A percentile compares a stretch with the other conserved stretches of the same genome.
Conservation (phyloP, 768 basidiomycete species). For the Suillus fuscotomentosus region DNA sequence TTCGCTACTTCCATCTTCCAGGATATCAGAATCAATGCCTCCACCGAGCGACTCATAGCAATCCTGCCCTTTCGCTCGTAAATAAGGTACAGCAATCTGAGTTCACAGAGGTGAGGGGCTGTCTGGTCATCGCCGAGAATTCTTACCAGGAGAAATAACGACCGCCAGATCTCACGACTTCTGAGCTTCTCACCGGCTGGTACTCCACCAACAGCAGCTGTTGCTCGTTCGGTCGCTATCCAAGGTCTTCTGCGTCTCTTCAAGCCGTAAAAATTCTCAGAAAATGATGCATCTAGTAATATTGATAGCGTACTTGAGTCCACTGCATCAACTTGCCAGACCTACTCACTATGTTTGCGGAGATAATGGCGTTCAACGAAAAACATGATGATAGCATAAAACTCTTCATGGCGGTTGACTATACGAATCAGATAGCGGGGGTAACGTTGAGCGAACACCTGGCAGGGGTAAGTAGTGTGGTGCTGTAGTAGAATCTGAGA, state of each 20-base stretch:
- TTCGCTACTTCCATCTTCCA: slow-evolving; percentile 50
- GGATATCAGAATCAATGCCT: slow-evolving; percentile 63
- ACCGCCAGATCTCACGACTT: slow-evolving; percentile 66
- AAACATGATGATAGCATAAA: slow-evolving; percentile 87
- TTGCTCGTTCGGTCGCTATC: slow-evolving; percentile 66
- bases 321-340: not conserved
- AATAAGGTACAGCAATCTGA: slow-evolving; percentile 82
- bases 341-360: slow-evolving; percentile 69
- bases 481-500: not conserved
- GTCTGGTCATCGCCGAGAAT: not conserved
- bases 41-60: slow-evolving; percentile 91
- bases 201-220: slow-evolving; percentile 64
- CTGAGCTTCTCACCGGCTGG: slow-evolving; percentile 67
- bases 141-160: slow-evolving; percentile 78
- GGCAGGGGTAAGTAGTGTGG: not conserved
- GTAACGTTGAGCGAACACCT: slow-evolving; percentile 95
- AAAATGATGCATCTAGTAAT: slow-evolving; percentile 79
- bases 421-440: slow-evolving; percentile 89
- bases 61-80: slow-evolving; percentile 86
- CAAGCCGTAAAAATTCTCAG: slow-evolving; percentile 95
- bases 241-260: slow-evolving; percentile 74
- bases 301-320: not conserved
- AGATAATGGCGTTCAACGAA: slow-evolving; percentile 92
- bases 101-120: not conserved
- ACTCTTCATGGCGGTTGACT: slow-evolving; percentile 95